phyloP scores from a whole-genome alignment of 139 green algal genomes.

The Parachlorella kessleri region DNA sequence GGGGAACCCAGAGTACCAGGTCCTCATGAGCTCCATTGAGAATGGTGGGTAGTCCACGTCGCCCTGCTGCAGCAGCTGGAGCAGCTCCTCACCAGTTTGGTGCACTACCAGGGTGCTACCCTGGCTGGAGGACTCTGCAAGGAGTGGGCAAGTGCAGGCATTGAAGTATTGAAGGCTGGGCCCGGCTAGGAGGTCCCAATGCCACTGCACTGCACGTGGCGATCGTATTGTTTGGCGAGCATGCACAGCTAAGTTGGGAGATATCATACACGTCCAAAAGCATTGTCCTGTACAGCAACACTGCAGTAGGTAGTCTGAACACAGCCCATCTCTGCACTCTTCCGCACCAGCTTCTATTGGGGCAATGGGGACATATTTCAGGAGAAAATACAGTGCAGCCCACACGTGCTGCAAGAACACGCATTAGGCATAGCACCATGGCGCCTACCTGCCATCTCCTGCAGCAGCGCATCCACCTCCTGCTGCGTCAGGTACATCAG shows the following conservation, averaged over 20 bases:
- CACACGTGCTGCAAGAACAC: background rate
- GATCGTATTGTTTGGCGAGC: no score
- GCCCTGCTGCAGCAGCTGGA: background rate
- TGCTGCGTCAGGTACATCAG: conserved; percentile 15
- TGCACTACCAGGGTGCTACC: conserved; percentile 15
- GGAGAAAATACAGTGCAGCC: background rate
- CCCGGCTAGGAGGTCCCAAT: no score
- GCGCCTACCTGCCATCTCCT: conserved; percentile 4
- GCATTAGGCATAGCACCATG: background rate
- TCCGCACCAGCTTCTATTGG: background rate
- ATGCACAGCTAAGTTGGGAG: no score
- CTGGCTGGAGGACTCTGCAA: background rate
- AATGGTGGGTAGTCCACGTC: conserved; percentile 8
- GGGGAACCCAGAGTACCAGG: conserved; percentile 10
- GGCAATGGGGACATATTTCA: no score
- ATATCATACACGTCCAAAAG: no score
- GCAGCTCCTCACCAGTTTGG: conserved; percentile 1
- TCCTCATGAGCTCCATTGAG: conserved; percentile 4
- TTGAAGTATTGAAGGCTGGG: background rate
- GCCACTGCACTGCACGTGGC: no score
- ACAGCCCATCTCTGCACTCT: no score
- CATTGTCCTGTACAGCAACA: no score
- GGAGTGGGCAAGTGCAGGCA: background rate
- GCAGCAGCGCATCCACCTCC: conserved; percentile 6
- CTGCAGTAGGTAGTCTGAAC: no score